Conservation (phyloP, 2,329 filamentous ascomycete genomes). For the Diaporthe citrichinensis region DNA sequence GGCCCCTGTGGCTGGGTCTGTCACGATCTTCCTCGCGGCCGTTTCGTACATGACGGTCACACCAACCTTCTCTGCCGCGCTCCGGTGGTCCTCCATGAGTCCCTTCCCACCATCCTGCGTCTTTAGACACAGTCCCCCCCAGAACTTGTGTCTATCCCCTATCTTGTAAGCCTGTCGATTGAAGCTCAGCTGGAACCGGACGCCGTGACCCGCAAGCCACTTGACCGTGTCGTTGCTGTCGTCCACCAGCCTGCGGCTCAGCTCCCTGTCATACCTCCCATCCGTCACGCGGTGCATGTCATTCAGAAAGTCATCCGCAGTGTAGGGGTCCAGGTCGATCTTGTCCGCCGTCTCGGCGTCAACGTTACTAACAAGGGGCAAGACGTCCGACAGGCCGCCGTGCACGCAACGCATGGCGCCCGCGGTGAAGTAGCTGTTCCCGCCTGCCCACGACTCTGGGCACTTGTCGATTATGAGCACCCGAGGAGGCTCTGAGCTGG, state of each 20-base stretch:
- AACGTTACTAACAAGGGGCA: slow-evolving; percentile 74
- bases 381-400: slow-evolving; percentile 67
- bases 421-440: slow-evolving; percentile 76
- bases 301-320: slow-evolving; percentile 63
- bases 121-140: slow-evolving; percentile 75
- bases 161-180: slow-evolving; percentile 76
- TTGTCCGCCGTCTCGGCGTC: slow-evolving; percentile 57
- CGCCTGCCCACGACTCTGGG: slow-evolving; percentile 71
- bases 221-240: slow-evolving; percentile 66
- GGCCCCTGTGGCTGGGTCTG: slow-evolving; percentile 48
- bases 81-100: slow-evolving; percentile 63
- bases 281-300: slow-evolving; percentile 71
- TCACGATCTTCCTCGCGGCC: slow-evolving; percentile 57
- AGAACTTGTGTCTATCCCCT: slow-evolving; percentile 73
- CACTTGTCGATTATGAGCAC: slow-evolving; percentile 74
- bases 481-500: slow-evolving; percentile 50
- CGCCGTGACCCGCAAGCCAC: slow-evolving; percentile 69
- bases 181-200: slow-evolving; percentile 73
- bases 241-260: slow-evolving; percentile 64
- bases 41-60: slow-evolving; percentile 63
- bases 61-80: slow-evolving; percentile 58
- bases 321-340: slow-evolving; percentile 73
- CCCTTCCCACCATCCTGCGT: slow-evolving; percentile 73
- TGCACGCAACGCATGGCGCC: slow-evolving; percentile 73
- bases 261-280: slow-evolving; percentile 64